Percentiles rank a stretch among this genome's conserved stretches.
Evolutionary conservation across 202 grass and related monocot genomes (phyloP).

Genomic region (Thinopyrum obtusiflorum): DNA sequence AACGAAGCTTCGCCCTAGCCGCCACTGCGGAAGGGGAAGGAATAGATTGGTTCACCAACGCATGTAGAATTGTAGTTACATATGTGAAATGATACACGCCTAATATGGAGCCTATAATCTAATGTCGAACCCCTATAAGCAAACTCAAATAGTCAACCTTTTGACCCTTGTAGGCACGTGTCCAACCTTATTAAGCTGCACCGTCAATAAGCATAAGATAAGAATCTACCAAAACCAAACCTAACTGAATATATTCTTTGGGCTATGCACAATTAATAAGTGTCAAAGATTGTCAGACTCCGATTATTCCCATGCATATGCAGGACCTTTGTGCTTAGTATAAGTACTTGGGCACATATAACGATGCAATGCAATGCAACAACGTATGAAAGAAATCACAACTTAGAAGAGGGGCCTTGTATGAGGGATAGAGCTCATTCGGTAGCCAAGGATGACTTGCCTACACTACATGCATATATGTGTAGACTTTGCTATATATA

Average conservation of each 20-base stretch:
- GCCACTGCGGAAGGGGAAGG: no score
- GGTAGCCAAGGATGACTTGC: constrained; percentile 99
- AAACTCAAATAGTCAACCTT: neutral
- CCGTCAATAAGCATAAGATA: no score
- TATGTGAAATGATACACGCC: neutral
- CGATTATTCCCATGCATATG: constrained; percentile 18
- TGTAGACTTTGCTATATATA: neutral
- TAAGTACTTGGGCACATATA: constrained; percentile 19
- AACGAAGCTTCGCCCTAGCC: no score
- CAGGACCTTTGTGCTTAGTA: constrained; percentile 15
- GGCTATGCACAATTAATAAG: neutral
- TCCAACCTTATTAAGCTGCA: neutral
- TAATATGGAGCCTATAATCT: neutral
- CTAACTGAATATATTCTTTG: constrained; percentile 33
- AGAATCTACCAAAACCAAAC: neutral
- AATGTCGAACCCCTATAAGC: neutral
- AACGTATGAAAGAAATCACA: neutral
- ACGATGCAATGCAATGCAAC: constrained; percentile 7
- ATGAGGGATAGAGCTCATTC: constrained; percentile 54
- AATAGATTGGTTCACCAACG: no score
- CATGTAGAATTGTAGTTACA: no score
- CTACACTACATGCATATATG: constrained; percentile 13
- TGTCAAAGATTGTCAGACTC: constrained; percentile 21
- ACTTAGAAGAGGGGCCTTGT: constrained; percentile 52
- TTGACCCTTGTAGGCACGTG: neutral